Percentiles rank a stretch among this genome's conserved stretches.
These are phyloP conservation scores for Jamesozyma lodderae DNA, from an alignment of 805 yeast species.

Conservation along the genomic window DNA sequence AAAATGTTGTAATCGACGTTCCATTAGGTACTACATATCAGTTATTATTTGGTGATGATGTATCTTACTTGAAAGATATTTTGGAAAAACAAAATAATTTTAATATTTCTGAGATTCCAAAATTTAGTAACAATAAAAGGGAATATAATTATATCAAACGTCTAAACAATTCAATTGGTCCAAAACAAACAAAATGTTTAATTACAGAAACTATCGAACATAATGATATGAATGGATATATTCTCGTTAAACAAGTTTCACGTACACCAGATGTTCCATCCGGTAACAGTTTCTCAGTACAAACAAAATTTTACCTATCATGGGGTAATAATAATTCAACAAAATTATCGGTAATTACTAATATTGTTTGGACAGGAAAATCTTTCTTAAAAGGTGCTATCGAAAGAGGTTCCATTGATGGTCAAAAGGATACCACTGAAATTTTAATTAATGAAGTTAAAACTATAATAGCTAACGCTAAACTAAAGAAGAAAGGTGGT, in stretches of 20 bases:
- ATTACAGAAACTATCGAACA: conserved; percentile 48
- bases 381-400: conserved; percentile 71
- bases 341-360: conserved; percentile 44
- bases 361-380: conserved; percentile 62
- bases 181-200: conserved; percentile 59
- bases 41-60: conserved; percentile 54
- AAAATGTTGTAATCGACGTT: conserved; percentile 44
- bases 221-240: conserved; percentile 35
- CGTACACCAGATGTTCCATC: conserved; percentile 70
- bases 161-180: conserved; percentile 55
- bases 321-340: conserved; percentile 55
- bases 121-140: conserved; percentile 34
- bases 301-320: conserved; percentile 48
- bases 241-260: conserved; percentile 43
- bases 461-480: conserved; percentile 23
- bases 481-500: conserved; percentile 4
- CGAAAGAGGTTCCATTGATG: conserved; percentile 67
- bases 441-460: conserved; percentile 37
- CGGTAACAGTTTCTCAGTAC: conserved; percentile 58
- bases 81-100: conserved; percentile 53
- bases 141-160: conserved; percentile 51
- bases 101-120: conserved; percentile 45
- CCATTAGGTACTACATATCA: conserved; percentile 58
- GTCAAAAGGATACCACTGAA: conserved; percentile 53
- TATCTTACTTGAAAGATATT: conserved; percentile 38